Base-by-base conservation (phyloP, 176 grass and related monocot genomes). In the Rhynchospora tenuis region DNA sequence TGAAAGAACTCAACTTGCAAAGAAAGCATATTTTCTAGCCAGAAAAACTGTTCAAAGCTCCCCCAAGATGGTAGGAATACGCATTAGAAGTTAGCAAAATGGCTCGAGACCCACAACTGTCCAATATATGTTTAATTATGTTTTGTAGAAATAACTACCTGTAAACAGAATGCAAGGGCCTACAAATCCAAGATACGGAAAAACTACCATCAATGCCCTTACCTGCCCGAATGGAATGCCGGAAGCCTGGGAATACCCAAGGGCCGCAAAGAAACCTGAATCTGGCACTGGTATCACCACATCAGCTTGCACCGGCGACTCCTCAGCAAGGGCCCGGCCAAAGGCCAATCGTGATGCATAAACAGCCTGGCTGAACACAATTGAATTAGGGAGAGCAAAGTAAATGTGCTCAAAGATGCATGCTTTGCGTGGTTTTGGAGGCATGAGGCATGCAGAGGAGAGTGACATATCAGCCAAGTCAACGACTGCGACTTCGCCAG, bases 401-500 rank as follows among this genome's bases (percentile, higher is more conserved):
- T 99, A 96, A 83, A 99, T 88, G 85, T 99, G 97, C 83, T 99
- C 97, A 44, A 99, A 99, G 38, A 99, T 84, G 83, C 97, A 99
- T 6, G 89, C 87, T 86, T 93, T 95, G 28, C 93, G 89, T 0
- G 91, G 93, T 47, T 86, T 90, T 42, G 48, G 83, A 38, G 91
- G 93, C 71, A 96, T 76, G 38, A 99, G 93, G 83, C 91, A 99
- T 24, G 85, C 74, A 0, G 88, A 92, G 29, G 86, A 90, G 2
- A 95, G 44, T 0, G 86, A 90, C 89, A 93, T 95, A 83, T 99
- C 97, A 8, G 78, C 52, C 81, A 80, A 84, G 81, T 99, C 97
- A 44, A 95, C 88, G 6, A 89, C 88, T n/a, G 96, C 67, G 12
- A 99, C 90, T 87, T 99, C 93, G 42, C 96, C 93, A 0, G 97